Base-by-base conservation (phyloP, 202 grass and related monocot species). In the Cymbopogon flexuosus region DNA sequence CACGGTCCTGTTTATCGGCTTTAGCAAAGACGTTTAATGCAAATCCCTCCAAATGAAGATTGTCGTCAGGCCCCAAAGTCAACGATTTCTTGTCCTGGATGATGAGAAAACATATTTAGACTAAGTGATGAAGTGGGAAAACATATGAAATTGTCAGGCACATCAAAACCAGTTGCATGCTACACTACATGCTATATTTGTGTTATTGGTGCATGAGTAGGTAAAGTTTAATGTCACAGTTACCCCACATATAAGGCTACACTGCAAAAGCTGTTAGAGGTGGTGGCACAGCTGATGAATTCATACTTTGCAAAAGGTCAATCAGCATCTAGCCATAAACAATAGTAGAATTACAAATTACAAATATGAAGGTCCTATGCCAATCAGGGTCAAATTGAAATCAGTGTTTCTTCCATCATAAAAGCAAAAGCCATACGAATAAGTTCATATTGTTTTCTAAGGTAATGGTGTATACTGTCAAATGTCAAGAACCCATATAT, bases 1-100 rank as follows among this genome's bases (percentile, higher is more conserved):
- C 84, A 39, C 96, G 92, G 74, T 99, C 96, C 85, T 96, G 92
- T 83, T 99, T 99, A 72, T 99, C 96, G 14, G 96, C 96, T 89
- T 99, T 99, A 70, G 92, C 74, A 85, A 99, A 99, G 41, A 99
- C 87, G 6, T 93, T 99, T 12, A 90, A 96, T 76, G 92, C 92
- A 81, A 99, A 99, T 35, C 96, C 96, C 70, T 99, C 96, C 65
- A 99, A 39, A 89, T 99, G 93, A 85, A 99, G 87, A 62, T 76
- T 18, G 70, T 96, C 96, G 4, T 99, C 96, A 14, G 92, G 70
- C 7, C 85, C 84, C 73, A 96, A 66, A 69, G 90, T 96, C 64
- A 96, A 60, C 4, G 90, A 76, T 69, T 88, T 99, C 79, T 99
- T 99, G 88, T 99, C 96, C 96, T 98, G 86, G 19, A 72, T 6